Percentiles rank a stretch among this genome's conserved stretches.
These are phyloP conservation scores for Schoenoplectus triqueter DNA, from an alignment of 202 grass and related monocot species.

Conservation along the genomic window DNA sequence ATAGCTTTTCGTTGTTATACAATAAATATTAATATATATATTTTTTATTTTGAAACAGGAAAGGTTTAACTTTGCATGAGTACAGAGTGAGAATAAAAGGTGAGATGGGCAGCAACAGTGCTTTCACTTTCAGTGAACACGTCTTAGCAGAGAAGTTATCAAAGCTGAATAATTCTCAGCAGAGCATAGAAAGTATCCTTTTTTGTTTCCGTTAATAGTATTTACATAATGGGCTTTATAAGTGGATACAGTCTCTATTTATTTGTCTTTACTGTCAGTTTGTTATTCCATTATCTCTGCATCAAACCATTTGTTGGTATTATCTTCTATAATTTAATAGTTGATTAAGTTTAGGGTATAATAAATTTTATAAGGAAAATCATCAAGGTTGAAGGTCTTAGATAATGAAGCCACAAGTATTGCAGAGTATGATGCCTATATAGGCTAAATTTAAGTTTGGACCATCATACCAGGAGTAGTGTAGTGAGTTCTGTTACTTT, in stretches of 20 bases:
- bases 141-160: conserved; percentile 64
- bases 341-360: neutral
- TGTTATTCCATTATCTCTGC: conserved; percentile 8
- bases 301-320: neutral
- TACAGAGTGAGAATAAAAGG: conserved; percentile 42
- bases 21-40: neutral
- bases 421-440: neutral
- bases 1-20: neutral
- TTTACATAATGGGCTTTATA: too few relatives aligned
- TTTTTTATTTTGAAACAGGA: conserved; percentile 18
- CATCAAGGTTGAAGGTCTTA: neutral
- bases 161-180: conserved; percentile 73
- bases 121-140: conserved; percentile 58
- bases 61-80: conserved; percentile 17
- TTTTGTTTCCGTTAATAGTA: conserved; percentile 31
- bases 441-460: conserved; percentile 7
- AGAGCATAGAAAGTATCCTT: conserved; percentile 92
- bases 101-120: conserved; percentile 40
- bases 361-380: neutral
- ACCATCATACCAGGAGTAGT: neutral
- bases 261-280: neutral
- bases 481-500: conserved; percentile 3
- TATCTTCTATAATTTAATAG: neutral
- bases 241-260: too few relatives aligned
- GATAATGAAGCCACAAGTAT: neutral